Base-by-base conservation (phyloP, 2,329 filamentous ascomycete genomes). In the Penicillium digitatum region DNA sequence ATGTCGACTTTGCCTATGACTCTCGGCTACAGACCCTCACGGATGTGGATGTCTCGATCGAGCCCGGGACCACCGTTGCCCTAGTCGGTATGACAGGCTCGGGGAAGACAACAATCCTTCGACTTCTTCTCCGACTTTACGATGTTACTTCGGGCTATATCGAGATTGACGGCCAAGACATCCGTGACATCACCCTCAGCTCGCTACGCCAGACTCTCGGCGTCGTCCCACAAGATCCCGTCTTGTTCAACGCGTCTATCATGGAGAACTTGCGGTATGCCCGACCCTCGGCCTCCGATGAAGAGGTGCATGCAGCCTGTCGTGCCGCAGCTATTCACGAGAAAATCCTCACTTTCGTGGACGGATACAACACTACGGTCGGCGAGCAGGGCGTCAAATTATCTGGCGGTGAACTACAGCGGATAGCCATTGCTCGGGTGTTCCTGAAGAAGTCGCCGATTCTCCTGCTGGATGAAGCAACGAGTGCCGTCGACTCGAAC, bases 261-360 rank as follows among this genome's bases (percentile, higher is more conserved):
- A 78, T 84, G 62, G 80, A 87, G 18, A 88, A 87, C 62, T 72
- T 88, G 26, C 78, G 79, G 1, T 88, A 87, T 66, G 83, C 83
- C 1, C 77, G 80, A 11, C 79, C 45, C 8, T 46, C 52, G 2
- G 55, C 58, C 31, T 31, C 62, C 29, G 38, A 49, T 16, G 52
- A 70, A 7, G 56, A 72, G 24, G 60, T 76, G 20, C 57, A 62
- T 10, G 57, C 69, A 43, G 73, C 73, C 7, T 75, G 72, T 55
- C 66, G 62, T 0, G 52, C 60, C 3, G 64, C 74, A 6, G 72
- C 72, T 43, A 70, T 73, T 1, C 65, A 70, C 29, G 71, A 75
- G 7, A 74, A 74, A 52, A 70, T 76, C 14, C 54, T 66, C 8
- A 72, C 70, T 6, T 65, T 76, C 5, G 69, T 72, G 2, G 67